These are phyloP conservation scores for Populus alba DNA, from an alignment of 345 rosid genomes.

Conservation along the genomic window DNA sequence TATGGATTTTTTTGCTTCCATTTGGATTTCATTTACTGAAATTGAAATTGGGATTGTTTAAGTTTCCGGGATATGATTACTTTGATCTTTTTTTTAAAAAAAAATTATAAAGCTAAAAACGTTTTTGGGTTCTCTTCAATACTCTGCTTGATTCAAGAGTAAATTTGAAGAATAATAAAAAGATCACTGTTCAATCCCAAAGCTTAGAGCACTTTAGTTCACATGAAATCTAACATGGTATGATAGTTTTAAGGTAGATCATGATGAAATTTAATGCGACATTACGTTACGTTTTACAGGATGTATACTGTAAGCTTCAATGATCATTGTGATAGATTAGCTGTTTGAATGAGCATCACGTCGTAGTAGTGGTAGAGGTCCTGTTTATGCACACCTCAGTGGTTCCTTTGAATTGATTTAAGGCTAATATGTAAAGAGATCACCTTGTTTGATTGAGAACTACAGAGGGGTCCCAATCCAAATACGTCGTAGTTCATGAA, in stretches of 20 bases:
- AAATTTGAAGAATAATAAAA: background rate
- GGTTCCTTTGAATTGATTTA: background rate
- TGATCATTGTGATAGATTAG: background rate
- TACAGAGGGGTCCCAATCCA: background rate
- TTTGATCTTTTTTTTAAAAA: constrained; percentile 5
- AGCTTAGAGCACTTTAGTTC: background rate
- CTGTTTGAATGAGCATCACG: background rate
- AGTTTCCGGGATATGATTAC: background rate
- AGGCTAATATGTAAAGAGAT: background rate
- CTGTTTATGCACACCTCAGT: background rate
- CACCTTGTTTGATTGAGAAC: background rate
- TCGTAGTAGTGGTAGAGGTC: background rate
- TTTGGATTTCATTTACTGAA: background rate
- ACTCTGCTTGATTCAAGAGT: background rate
- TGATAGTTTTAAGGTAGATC: background rate
- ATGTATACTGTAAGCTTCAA: background rate
- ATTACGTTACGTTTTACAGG: background rate
- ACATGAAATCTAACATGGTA: background rate
- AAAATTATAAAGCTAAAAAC: background rate
- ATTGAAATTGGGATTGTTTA: background rate
- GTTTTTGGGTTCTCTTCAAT: background rate
- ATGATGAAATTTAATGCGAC: background rate
- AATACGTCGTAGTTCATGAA: background rate
- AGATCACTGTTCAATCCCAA: background rate
- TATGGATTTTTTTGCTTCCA: background rate